Base-by-base conservation (phyloP, 345 rosid genomes). In the Nasturtium officinale region DNA sequence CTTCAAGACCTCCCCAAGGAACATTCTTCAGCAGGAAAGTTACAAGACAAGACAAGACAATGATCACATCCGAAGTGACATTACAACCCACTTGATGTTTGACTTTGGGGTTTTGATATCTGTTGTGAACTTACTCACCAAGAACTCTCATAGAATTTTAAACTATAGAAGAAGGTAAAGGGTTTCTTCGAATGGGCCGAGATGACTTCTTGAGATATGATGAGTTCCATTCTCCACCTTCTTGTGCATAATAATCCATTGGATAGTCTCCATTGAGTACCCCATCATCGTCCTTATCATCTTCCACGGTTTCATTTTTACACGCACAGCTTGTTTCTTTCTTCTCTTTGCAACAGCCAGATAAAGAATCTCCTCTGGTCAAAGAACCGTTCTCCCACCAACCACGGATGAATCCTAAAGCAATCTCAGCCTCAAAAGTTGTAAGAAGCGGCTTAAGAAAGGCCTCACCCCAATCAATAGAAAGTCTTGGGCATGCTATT, bases 401-500 rank as follows among this genome's bases (percentile, higher is more conserved):
- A 4, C 97, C 99, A 0, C 83, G 80, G 42, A 89, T 64, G 23
- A 78, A 74, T 21, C 93, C 96, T 33, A 91, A 81, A 0, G 96
- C 90, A 63, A 91, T 89, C 84, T 95, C 97, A 1, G 96, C 97
- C 77, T 95, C 99, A 43, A 87, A 95, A 5, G 97, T 83, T 0
- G 99, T 91, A 53, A 95, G 60, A 7, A 91, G 79, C 1, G 97
- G 97, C 76, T 84, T 95, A 47, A 40, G 70, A 84, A 94, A 94
- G 0, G 97, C 93, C 56, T 89, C 96, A 5, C 97, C 99, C 99
- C 99, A 90, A 70, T 95, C 99, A 65, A 95, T 95, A 1, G 97
- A 91, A 43, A 95, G 89, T 59, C 96, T 77, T 0, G 99, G 99
- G 48, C 99, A 95, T 1, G 97, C 99, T 42, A 90, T 88, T 72